phyloP scores from a whole-genome alignment of 2,329 filamentous ascomycete species.

The Aspergillus sclerotialis region DNA sequence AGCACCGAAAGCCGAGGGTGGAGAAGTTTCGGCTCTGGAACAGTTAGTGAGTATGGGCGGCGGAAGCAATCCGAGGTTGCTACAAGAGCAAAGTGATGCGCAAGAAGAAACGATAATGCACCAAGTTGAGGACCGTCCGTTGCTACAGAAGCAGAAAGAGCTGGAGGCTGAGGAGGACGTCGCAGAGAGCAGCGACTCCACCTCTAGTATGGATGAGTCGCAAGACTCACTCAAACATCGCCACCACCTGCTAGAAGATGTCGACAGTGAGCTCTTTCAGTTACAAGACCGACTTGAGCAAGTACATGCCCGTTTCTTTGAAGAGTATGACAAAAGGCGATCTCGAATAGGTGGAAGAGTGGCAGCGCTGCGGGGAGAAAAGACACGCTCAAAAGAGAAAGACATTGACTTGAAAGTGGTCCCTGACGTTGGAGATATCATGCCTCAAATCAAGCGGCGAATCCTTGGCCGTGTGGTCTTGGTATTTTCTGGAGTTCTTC shows the following conservation, averaged over 20 bases:
- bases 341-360: slow-evolving; percentile 40
- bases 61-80: slow-evolving; percentile 58
- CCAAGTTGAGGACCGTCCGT: slow-evolving; percentile 78
- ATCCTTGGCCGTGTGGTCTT: slow-evolving; percentile 70
- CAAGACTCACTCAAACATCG: slow-evolving; percentile 39
- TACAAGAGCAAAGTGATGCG: slow-evolving; percentile 72
- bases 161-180: slow-evolving; percentile 77
- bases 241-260: slow-evolving; percentile 78
- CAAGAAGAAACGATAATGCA: slow-evolving; percentile 83
- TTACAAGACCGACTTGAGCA: slow-evolving; percentile 69
- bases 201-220: slow-evolving; percentile 33
- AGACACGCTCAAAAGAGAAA: slow-evolving; percentile 32
- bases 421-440: slow-evolving; percentile 79
- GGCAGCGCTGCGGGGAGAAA: slow-evolving; percentile 45
- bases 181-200: slow-evolving; percentile 46
- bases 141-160: slow-evolving; percentile 87
- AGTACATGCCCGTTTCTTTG: slow-evolving; percentile 75
- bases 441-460: slow-evolving; percentile 70
- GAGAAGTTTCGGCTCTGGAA: slow-evolving; percentile 56
- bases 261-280: slow-evolving; percentile 73
- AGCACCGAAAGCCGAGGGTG: slow-evolving; percentile 15
- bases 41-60: slow-evolving; percentile 70
- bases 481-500: slow-evolving; percentile 86
- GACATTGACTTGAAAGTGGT: slow-evolving; percentile 54
- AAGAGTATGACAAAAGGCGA: slow-evolving; percentile 62